These are phyloP conservation scores for Dunaliella primolecta DNA, from an alignment of 139 green algal species.

Conservation along the genomic window DNA sequence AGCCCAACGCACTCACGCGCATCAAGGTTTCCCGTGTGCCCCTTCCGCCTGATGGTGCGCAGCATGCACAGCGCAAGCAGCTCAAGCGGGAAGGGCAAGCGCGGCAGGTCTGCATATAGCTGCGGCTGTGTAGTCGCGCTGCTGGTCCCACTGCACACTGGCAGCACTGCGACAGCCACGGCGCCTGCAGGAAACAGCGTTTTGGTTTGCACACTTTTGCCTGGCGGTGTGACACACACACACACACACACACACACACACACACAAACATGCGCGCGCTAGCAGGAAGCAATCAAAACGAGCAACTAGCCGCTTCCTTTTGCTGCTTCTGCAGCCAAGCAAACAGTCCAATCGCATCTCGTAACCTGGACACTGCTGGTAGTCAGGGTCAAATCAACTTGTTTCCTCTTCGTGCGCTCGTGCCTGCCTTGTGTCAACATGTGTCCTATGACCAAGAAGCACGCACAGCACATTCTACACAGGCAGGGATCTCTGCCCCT, in stretches of 20 bases:
- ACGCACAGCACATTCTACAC: too few species aligned
- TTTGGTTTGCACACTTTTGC: neutral
- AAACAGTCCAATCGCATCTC: neutral
- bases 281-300: neutral
- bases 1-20: conserved; percentile 18
- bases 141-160: neutral
- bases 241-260: neutral
- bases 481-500: too few species aligned
- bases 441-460: too few species aligned
- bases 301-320: neutral
- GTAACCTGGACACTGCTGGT: neutral
- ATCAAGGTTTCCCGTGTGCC: conserved; percentile 26
- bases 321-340: neutral
- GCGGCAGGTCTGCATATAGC: conserved; percentile 31
- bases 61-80: conserved; percentile 52
- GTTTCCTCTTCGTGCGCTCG: too few species aligned
- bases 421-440: too few species aligned
- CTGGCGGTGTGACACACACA: neutral
- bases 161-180: conserved; percentile 24
- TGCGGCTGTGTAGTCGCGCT: conserved; percentile 1
- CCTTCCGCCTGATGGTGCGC: conserved; percentile 34
- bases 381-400: neutral
- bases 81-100: conserved; percentile 48
- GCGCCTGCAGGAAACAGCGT: conserved; percentile 6
- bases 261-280: too few species aligned